These are phyloP conservation scores for Breviolum minutum DNA, from an alignment of 73 alveolate species.

Conservation along the genomic window DNA sequence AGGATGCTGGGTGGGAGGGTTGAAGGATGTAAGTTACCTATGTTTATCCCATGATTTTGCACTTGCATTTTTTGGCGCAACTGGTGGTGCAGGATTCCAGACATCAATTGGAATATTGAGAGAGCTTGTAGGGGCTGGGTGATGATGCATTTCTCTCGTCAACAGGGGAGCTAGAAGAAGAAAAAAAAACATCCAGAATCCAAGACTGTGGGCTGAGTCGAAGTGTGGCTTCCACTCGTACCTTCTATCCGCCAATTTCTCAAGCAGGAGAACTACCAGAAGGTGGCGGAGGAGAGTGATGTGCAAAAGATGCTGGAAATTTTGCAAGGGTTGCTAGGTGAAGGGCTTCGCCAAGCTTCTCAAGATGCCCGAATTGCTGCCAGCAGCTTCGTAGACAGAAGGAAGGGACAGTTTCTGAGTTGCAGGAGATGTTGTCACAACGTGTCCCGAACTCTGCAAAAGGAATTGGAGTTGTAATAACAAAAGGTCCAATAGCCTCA, in stretches of 20 bases:
- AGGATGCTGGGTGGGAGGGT: not conserved
- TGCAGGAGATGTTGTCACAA: not conserved
- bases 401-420: slow-evolving; percentile 25
- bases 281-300: slow-evolving; percentile 90
- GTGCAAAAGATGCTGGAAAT: slow-evolving; percentile 44
- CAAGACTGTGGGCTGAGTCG: too few relatives aligned
- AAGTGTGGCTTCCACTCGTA: not conserved
- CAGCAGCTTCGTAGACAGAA: slow-evolving; percentile 27
- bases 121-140: too few relatives aligned
- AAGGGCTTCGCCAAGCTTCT: slow-evolving; percentile 53
- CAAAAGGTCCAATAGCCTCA: too few relatives aligned
- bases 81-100: not conserved
- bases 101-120: too few relatives aligned
- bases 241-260: not conserved
- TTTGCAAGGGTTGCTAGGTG: not conserved
- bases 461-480: too few relatives aligned
- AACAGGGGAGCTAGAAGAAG: too few relatives aligned
- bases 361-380: slow-evolving; percentile 87
- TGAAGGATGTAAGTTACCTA: not conserved
- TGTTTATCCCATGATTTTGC: not conserved
- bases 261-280: slow-evolving; percentile 94
- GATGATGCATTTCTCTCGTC: too few relatives aligned
- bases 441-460: not conserved
- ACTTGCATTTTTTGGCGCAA: not conserved
- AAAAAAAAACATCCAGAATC: too few relatives aligned